Percentiles rank a stretch among this genome's conserved stretches.
Evolutionary conservation across 163 green algal species (phyloP).

Genomic region (Scenedesmus sp.): DNA sequence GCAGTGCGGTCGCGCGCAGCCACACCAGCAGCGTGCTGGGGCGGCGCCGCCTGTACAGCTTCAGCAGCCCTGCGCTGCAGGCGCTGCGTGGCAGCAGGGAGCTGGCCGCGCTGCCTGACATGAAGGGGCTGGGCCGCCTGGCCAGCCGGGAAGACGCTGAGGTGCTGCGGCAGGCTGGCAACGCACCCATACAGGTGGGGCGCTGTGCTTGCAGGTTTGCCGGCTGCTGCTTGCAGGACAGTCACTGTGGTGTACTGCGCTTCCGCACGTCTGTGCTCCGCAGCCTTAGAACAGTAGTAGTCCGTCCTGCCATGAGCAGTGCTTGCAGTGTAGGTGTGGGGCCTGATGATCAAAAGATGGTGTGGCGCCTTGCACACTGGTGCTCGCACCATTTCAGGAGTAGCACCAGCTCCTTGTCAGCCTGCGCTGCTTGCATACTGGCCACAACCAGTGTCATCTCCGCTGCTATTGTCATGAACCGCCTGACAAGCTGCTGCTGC

Average conservation of each 20-base stretch:
- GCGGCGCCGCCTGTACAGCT: conserved; percentile 7
- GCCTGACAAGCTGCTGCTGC: background rate
- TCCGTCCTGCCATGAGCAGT: background rate
- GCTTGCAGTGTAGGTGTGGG: no score
- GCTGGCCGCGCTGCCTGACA: background rate
- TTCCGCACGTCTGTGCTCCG: background rate
- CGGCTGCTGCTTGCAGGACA: background rate
- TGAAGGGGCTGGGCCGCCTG: background rate
- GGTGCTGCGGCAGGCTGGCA: conserved; percentile 16
- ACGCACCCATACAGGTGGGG: conserved; percentile 36
- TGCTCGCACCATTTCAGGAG: no score
- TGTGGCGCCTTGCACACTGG: no score
- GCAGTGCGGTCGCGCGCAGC: conserved; percentile 1
- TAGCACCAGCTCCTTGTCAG: no score
- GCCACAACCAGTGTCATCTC: no score
- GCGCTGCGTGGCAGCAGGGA: background rate
- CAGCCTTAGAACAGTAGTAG: background rate
- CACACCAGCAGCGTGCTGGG: conserved; percentile 23
- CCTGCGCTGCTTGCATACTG: no score
- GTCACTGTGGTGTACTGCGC: background rate
- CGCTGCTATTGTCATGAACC: no score
- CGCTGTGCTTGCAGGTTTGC: background rate
- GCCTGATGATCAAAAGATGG: no score
- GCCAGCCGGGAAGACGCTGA: background rate
- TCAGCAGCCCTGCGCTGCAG: background rate